Evolutionary conservation across 176 grass and related monocot genomes (phyloP), one percentile per base, ranked within the genome.

Genomic region (Cymbopogon citratus): DNA sequence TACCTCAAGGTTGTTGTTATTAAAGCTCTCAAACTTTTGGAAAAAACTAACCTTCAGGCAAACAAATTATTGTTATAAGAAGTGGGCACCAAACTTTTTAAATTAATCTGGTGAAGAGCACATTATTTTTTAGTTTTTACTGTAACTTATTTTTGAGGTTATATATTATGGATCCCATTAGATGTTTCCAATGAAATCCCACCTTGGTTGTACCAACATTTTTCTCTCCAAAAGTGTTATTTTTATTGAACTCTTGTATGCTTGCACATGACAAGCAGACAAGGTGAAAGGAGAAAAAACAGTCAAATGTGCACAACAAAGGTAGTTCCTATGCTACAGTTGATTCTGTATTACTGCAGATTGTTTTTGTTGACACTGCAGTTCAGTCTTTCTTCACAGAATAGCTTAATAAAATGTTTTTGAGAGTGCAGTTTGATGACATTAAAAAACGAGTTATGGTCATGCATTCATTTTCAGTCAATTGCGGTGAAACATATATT

Each of bases 401-500:
- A 74, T 19, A 64, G 19, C 26, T 61, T 6, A 72, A 60, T 72
- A 61, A 72, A 43, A 45, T 81, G 10, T 36, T 59, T 75, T 70
- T 5, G 3, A 59, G 8, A 59, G 54, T 60, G 3, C 56, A 25
- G 23, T 60, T 60, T 60, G 56, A 60, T 25, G 29, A 54, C 14
- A 18, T 5, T 39, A 61, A 84, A 39, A 16, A 15, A 14, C 13
- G 19, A 18, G 48, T 39, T 28, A 18, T 59, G 13, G 9, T 45
- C 59, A 12, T 66, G 14, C 5, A 52, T 81, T 23, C 65, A 65
- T 81, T 66, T 85, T 81, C 44, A 51, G 7, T 85, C 35, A 74
- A 66, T 12, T 76, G 54, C 4, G 26, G 34, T 31, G 14, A 36
- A 76, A 51, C 12, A 12, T 43, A 12, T 27, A 9, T 51, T 85